Evolutionary conservation across 1,284 basidiomycete species (phyloP).

Genomic region (Apiotrichum gracile): DNA sequence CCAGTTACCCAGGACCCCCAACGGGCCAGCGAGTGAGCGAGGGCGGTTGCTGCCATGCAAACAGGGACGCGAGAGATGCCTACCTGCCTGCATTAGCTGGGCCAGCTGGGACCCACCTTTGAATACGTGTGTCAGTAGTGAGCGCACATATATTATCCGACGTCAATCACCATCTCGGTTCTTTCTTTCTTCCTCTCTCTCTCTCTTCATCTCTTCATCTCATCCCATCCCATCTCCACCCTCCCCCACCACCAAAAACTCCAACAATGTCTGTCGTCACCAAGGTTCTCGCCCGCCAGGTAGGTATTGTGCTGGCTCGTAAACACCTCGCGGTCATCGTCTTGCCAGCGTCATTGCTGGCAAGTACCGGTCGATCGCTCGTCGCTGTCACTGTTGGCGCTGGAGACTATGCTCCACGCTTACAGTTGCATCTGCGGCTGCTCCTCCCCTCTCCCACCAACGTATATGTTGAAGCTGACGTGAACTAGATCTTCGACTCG

Average conservation of each 20-base stretch:
- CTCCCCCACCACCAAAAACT: conserved; percentile 2
- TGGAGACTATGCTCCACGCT: background rate
- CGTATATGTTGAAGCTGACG: conserved; percentile 2
- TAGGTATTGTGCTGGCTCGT: conserved; percentile 28
- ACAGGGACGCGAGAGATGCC: no score
- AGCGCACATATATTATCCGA: background rate
- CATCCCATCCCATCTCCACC: background rate
- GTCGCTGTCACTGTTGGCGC: background rate
- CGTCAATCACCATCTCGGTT: background rate
- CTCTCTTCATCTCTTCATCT: conserved; percentile 2
- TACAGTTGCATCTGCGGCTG: background rate
- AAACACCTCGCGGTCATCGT: conserved; percentile 2
- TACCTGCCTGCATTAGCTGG: no score
- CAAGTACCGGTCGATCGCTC: no score
- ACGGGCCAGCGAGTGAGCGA: no score
- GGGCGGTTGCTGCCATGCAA: no score
- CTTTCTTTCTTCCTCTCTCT: background rate
- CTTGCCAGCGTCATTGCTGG: background rate
- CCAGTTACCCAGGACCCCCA: no score
- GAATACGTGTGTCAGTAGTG: no score
- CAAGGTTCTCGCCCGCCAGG: conserved; percentile 83
- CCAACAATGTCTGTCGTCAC: conserved; percentile 69
- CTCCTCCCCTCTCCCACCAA: background rate
- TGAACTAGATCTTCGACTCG: conserved; percentile 86
- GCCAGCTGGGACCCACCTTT: no score